These are phyloP conservation scores for Claviceps fusiformis DNA, from an alignment of 2,329 filamentous ascomycete genomes.

Conservation along the genomic window DNA sequence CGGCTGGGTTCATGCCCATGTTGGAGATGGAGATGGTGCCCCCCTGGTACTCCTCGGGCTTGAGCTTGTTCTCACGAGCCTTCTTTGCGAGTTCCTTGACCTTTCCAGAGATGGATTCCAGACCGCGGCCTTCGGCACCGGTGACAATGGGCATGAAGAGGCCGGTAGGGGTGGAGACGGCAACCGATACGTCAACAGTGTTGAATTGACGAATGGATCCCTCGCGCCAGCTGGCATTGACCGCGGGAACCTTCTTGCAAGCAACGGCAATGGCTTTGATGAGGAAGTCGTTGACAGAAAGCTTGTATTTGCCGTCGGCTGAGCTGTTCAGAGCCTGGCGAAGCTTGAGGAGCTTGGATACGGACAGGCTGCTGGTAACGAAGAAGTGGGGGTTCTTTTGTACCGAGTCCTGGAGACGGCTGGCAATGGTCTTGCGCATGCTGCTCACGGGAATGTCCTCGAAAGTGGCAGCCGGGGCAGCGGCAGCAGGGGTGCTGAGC, in stretches of 20 bases:
- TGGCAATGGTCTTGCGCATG: conserved; percentile 98
- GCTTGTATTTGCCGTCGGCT: conserved; percentile 89
- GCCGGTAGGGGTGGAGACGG: conserved; percentile 81
- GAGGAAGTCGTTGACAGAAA: conserved; percentile 99
- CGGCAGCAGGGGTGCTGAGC: conserved; percentile 37
- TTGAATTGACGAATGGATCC: conserved; percentile 88
- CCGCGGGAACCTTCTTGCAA: conserved; percentile 83
- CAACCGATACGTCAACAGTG: conserved; percentile 87
- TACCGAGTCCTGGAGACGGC: conserved; percentile 73
- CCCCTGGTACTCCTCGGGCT: conserved; percentile 98
- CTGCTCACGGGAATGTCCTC: conserved; percentile 73
- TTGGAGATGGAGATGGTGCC: conserved; percentile 99
- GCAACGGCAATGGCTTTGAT: conserved; percentile 90
- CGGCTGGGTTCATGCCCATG: conserved; percentile 98
- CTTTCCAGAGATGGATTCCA: conserved; percentile 73
- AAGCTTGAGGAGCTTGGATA: conserved; percentile 91
- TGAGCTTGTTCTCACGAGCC: conserved; percentile 92
- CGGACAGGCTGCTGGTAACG: conserved; percentile 80
- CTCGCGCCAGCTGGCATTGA: conserved; percentile 90
- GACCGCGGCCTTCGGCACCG: conserved; percentile 72
- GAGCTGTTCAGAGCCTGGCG: conserved; percentile 83
- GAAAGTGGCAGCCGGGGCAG: conserved; percentile 52
- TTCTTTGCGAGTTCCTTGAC: conserved; percentile 97
- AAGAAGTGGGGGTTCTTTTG: conserved; percentile 98
- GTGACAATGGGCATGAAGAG: conserved; percentile 97